A percentile compares a stretch with the other conserved stretches of the same genome.
Evolutionary conservation across 805 yeast genomes (phyloP).

Genomic region (Yamadazyma sp.): DNA sequence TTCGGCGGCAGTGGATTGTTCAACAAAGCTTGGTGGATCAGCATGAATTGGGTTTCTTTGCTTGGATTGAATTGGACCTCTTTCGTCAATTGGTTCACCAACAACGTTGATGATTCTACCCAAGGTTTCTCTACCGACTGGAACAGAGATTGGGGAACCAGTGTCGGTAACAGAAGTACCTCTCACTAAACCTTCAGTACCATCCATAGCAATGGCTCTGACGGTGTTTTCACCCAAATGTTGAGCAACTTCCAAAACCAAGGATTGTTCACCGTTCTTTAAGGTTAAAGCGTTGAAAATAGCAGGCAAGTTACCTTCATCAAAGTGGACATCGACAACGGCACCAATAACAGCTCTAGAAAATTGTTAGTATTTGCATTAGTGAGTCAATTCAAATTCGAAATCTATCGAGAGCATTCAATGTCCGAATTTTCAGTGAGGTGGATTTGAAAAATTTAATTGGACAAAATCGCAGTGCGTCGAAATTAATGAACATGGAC

Average conservation of each 20-base stretch:
- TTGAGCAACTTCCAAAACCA: constrained; percentile 98
- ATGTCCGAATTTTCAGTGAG: constrained; percentile 9
- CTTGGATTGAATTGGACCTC: constrained; percentile 95
- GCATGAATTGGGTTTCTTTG: constrained; percentile 98
- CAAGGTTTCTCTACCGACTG: constrained; percentile 98
- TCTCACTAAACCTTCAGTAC: constrained; percentile 99
- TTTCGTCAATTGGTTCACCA: constrained; percentile 99
- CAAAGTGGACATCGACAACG: constrained; percentile 98
- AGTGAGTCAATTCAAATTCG: background rate
- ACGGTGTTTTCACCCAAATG: constrained; percentile 99
- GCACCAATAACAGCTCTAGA: constrained; percentile 96
- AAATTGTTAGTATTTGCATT: constrained; percentile 32
- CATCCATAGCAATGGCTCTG: constrained; percentile 99
- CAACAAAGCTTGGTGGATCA: constrained; percentile 94
- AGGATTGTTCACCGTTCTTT: constrained; percentile 71
- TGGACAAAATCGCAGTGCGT: constrained; percentile 23
- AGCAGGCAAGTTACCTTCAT: constrained; percentile 95
- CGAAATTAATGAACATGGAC: too few species aligned
- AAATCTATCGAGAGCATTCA: background rate
- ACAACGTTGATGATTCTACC: constrained; percentile 98
- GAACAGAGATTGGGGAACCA: constrained; percentile 98
- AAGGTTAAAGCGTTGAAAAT: constrained; percentile 95
- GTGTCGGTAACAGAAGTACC: constrained; percentile 91
- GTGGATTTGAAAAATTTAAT: constrained; percentile 24
- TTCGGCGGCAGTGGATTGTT: constrained; percentile 97